Evolutionary conservation across 805 yeast genomes (phyloP).

Genomic region (Candida insectorum): DNA sequence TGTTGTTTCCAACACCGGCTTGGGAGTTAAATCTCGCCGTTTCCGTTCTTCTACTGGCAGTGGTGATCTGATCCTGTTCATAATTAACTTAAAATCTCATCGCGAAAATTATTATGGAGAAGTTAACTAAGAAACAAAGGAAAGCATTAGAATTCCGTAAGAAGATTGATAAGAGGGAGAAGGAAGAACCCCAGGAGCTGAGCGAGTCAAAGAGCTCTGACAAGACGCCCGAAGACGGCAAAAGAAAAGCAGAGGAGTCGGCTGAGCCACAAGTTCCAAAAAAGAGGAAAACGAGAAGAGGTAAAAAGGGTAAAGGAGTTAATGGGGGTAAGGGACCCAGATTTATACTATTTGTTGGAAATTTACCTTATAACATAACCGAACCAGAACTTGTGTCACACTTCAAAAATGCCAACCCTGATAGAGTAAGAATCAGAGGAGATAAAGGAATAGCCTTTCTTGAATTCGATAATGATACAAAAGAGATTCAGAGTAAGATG

Average conservation of each 20-base stretch:
- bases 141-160: conserved; percentile 59
- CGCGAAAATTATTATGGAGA: conserved; percentile 20
- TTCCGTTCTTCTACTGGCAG: conserved; percentile 7
- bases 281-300: conserved; percentile 74
- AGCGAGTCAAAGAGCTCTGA: too few relatives aligned
- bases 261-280: conserved; percentile 25
- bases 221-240: conserved; percentile 19
- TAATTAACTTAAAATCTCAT: not conserved
- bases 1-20: not conserved
- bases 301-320: conserved; percentile 65
- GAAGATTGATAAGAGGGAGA: conserved; percentile 37
- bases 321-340: conserved; percentile 53
- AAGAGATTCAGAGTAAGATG: conserved; percentile 72
- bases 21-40: conserved; percentile 6
- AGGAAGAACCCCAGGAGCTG: conserved; percentile 28
- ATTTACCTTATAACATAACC: conserved; percentile 71
- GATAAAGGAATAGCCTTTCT: conserved; percentile 91
- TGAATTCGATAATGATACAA: conserved; percentile 63
- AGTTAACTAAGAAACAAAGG: conserved; percentile 62
- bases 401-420: conserved; percentile 72
- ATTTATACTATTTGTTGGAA: conserved; percentile 86
- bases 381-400: conserved; percentile 63
- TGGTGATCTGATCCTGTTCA: conserved; percentile 5
- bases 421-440: conserved; percentile 68
- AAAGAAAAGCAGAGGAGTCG: conserved; percentile 12